Conservation (phyloP, 2,329 filamentous ascomycete genomes). For the Fusarium coffeatum region DNA sequence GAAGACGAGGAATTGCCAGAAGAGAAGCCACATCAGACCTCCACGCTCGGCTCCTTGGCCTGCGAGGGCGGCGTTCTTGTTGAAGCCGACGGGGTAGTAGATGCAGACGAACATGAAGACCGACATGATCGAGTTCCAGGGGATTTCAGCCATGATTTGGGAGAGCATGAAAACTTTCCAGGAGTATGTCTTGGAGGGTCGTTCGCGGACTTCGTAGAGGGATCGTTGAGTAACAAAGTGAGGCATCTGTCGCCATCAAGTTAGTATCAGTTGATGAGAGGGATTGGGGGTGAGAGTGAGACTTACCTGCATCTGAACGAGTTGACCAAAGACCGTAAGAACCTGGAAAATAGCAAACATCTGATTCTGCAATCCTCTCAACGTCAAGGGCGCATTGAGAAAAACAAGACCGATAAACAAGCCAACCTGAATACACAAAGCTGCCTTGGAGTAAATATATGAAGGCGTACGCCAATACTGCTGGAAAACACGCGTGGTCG, state of each 20-base stretch:
- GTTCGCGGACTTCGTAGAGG: conserved; percentile 86
- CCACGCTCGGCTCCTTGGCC: conserved; percentile 61
- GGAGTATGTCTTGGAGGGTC: conserved; percentile 84
- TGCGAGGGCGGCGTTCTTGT: conserved; percentile 68
- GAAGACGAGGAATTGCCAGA: conserved; percentile 74
- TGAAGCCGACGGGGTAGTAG: conserved; percentile 87
- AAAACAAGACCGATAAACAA: conserved; percentile 88
- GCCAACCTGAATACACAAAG: conserved; percentile 72
- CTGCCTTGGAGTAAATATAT: conserved; percentile 87
- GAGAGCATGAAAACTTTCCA: conserved; percentile 89
- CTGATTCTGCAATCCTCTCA: conserved; percentile 87
- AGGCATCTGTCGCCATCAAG: conserved; percentile 86
- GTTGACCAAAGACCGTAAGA: conserved; percentile 81
- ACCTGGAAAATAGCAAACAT: conserved; percentile 89
- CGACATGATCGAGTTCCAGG: conserved; percentile 83
- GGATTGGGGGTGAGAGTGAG: fast-evolving
- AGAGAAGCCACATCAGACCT: conserved; percentile 74
- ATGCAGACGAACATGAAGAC: conserved; percentile 81
- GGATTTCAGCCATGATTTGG: conserved; percentile 85
- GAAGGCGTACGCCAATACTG: conserved; percentile 92
- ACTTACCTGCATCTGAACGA: conserved; percentile 64
- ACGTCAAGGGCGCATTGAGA: conserved; percentile 74
- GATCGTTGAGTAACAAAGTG: conserved; percentile 84
- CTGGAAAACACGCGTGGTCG: conserved; percentile 80
- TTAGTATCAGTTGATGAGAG: fast-evolving